phyloP scores from a whole-genome alignment of 768 basidiomycete genomes.

The Naganishia kalamii region DNA sequence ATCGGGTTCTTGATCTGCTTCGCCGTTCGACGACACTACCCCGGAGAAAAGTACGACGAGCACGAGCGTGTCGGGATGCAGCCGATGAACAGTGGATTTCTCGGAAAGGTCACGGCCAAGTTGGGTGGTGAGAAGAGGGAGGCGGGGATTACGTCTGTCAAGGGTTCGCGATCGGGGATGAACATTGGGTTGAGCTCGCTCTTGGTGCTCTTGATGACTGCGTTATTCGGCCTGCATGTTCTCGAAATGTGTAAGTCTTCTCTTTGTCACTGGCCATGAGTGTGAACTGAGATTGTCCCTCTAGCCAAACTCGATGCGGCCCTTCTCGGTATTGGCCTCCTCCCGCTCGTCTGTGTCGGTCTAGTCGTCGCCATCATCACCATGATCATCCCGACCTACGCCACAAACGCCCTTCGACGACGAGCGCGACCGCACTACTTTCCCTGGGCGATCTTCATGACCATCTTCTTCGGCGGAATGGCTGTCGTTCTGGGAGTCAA shows the following conservation, averaged over 20 bases:
- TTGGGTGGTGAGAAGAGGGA: neutral
- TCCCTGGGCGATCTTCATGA: constrained; percentile 7
- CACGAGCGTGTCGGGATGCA: neutral
- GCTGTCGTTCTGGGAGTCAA: constrained; percentile 15
- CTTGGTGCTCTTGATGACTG: constrained; percentile 9
- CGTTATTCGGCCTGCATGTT: constrained; percentile 8
- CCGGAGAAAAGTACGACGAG: constrained; percentile 7
- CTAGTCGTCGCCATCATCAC: neutral
- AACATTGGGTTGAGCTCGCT: constrained; percentile 9
- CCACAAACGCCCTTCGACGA: constrained; percentile 8
- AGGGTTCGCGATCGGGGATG: neutral
- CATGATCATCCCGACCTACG: constrained; percentile 18
- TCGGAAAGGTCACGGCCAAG: neutral
- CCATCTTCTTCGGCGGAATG: constrained; percentile 1
- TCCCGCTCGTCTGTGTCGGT: constrained; percentile 12
- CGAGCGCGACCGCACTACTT: constrained; percentile 18
- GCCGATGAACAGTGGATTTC: neutral
- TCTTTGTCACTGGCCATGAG: neutral
- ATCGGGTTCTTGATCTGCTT: constrained; percentile 19
- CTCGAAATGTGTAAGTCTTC: constrained; percentile 16
- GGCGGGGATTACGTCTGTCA: neutral
- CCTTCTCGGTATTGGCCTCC: constrained; percentile 17
- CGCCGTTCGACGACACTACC: constrained; percentile 11
- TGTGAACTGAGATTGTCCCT: neutral
- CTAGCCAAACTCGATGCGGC: neutral